A percentile compares a stretch with the other conserved stretches of the same genome.
phyloP scores from a whole-genome alignment of 2,329 filamentous ascomycete genomes.

The Colletotrichum sp. region DNA sequence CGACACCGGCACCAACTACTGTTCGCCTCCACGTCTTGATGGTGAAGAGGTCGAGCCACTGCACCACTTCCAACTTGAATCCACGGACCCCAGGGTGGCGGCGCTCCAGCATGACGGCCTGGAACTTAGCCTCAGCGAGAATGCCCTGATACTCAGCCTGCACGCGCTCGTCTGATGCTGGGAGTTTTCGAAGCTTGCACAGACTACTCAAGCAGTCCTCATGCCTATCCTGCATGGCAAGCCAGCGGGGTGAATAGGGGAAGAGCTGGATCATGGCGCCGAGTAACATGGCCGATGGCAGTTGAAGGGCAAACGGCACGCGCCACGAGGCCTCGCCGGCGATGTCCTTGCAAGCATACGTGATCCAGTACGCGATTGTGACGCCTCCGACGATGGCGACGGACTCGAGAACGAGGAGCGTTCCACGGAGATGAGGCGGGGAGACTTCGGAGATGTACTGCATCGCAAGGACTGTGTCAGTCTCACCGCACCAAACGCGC shows the following conservation, averaged over 20 bases:
- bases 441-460: constrained; percentile 36
- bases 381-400: constrained; percentile 58
- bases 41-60: constrained; percentile 53
- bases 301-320: constrained; percentile 52
- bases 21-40: constrained; percentile 48
- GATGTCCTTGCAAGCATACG: constrained; percentile 54
- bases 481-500: rapidly evolving
- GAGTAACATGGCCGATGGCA: constrained; percentile 42
- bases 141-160: constrained; percentile 55
- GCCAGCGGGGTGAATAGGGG: constrained; percentile 52
- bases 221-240: constrained; percentile 40
- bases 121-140: constrained; percentile 51
- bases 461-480: constrained; percentile 24
- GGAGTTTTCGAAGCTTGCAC: constrained; percentile 44
- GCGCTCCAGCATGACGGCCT: constrained; percentile 41
- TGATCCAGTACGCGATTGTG: constrained; percentile 59
- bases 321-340: constrained; percentile 45
- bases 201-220: constrained; percentile 43
- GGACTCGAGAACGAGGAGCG: constrained; percentile 53
- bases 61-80: constrained; percentile 46
- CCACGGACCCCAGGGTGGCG: constrained; percentile 38
- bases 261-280: constrained; percentile 47
- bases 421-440: constrained; percentile 42
- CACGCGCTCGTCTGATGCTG: constrained; percentile 45
- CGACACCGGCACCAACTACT: constrained; percentile 36